phyloP scores from a whole-genome alignment of 2,329 filamentous ascomycete genomes.

The Zasmidium angulare region DNA sequence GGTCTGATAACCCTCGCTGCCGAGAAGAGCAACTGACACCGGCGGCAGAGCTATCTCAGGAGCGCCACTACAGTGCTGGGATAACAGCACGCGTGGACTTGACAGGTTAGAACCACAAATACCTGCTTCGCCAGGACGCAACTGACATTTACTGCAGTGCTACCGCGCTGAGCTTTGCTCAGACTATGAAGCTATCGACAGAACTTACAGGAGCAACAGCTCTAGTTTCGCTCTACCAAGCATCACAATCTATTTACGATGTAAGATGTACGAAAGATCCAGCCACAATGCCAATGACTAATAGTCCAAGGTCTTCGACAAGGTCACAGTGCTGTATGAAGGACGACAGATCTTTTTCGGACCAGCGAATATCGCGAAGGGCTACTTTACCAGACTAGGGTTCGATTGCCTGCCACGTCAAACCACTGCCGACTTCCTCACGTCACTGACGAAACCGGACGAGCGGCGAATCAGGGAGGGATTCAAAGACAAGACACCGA shows the following conservation, averaged over 20 bases:
- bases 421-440: slow-evolving; percentile 77
- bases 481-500: slow-evolving; percentile 65
- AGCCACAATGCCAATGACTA: neutral
- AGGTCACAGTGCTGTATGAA: slow-evolving; percentile 65
- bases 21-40: too few relatives aligned
- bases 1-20: too few relatives aligned
- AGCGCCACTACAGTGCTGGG: slow-evolving; percentile 72
- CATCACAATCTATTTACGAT: slow-evolving; percentile 67
- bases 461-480: slow-evolving; percentile 70
- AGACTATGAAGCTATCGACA: slow-evolving; percentile 76
- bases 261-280: neutral
- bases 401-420: slow-evolving; percentile 60
- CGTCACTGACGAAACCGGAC: slow-evolving; percentile 71
- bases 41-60: slow-evolving; percentile 58
- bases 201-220: slow-evolving; percentile 71
- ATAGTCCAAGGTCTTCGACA: neutral
- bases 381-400: slow-evolving; percentile 67
- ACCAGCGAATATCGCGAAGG: slow-evolving; percentile 57
- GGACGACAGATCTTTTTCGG: slow-evolving; percentile 70
- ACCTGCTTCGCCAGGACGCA: neutral
- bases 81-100: slow-evolving; percentile 77
- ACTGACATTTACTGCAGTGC: slow-evolving; percentile 57
- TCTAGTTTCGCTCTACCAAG: slow-evolving; percentile 70
- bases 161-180: slow-evolving; percentile 75
- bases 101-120: neutral